Evolutionary conservation across 2,329 filamentous ascomycete genomes (phyloP), one percentile per base, ranked within the genome.

Genomic region (Penicillium sp.): DNA sequence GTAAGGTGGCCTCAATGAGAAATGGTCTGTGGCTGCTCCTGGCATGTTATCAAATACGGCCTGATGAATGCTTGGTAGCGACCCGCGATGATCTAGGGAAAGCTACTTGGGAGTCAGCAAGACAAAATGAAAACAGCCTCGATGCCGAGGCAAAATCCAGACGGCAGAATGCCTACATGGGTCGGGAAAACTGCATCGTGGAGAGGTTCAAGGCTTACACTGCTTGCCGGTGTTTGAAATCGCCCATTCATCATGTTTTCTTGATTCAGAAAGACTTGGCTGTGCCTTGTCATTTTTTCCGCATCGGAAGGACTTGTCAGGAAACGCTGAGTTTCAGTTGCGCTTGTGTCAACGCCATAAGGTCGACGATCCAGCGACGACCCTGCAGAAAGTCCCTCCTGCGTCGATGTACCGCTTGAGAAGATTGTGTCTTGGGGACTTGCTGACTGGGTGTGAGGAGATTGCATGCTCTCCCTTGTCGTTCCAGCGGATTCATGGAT

Each of bases 1-100:
- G 49, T 74, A 74, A n/a, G 47, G 36, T 24, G 45, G n/a, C 41
- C 43, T 36, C 11, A 43, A 35, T n/a, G 46, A 34, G 9, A 40
- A 27, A 1, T 35, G 37, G 3, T 42, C 33, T 3, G 51, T 1
- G 5, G 27, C 27, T 4, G 27, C 26, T 12, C 34, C 43, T 59
- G 65, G 46, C 64, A 69, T 26, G 11, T 44, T 46, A 25, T 44
- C 39, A 29, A 52, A 49, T 7, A 46, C 24, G 3, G 9, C 36
- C 37, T 50, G 47, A 11, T 44, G 47, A 33, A 46, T 34, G 24
- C n/a, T 28, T n/a, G 49, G 13, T 6, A 49, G 27, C 18, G 48
- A 38, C 6, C 27, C 42, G 2, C 34, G 35, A 13, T 39, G 32
- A 34, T 47, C 37, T 9, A 48, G 35, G 2, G 45, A 45, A 2